Evolutionary conservation across 2,329 filamentous ascomycete species (phyloP).

Genomic region (Furcasterigmium sp.): DNA sequence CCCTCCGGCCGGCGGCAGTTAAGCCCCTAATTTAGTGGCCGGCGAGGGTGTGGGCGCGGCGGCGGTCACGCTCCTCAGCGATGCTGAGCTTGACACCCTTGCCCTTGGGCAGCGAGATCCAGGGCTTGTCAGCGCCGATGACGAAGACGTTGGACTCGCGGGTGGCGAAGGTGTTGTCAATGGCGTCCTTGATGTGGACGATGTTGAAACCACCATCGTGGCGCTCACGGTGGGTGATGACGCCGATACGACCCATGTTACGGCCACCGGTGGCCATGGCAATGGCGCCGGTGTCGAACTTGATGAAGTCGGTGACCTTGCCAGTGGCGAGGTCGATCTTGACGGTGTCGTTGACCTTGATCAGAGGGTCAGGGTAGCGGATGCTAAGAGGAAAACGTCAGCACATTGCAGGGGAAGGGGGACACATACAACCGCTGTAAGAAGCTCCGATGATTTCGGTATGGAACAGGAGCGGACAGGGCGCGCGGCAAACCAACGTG

Average conservation of each 20-base stretch:
- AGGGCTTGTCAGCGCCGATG: slow-evolving; percentile 97
- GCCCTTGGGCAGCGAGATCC: slow-evolving; percentile 99
- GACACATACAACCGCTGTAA: slow-evolving; percentile 51
- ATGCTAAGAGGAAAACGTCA: slow-evolving; percentile 61
- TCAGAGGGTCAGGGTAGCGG: slow-evolving; percentile 95
- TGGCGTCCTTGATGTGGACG: slow-evolving; percentile 99
- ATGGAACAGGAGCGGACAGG: neutral
- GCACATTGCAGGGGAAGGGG: slow-evolving; percentile 22
- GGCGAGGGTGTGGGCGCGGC: slow-evolving; percentile 61
- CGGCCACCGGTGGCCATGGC: slow-evolving; percentile 99
- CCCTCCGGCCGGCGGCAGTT: too few species aligned
- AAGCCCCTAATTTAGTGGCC: too few species aligned
- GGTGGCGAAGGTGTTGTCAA: slow-evolving; percentile 99
- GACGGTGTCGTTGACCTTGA: slow-evolving; percentile 99
- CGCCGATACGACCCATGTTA: slow-evolving; percentile 99
- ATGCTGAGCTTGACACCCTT: slow-evolving; percentile 99
- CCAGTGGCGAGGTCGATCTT: slow-evolving; percentile 92
- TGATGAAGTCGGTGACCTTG: slow-evolving; percentile 98
- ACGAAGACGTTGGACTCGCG: slow-evolving; percentile 99
- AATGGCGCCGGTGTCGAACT: slow-evolving; percentile 97
- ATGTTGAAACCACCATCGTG: slow-evolving; percentile 99
- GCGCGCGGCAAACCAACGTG: neutral
- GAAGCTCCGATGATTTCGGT: slow-evolving; percentile 25
- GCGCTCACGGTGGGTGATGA: slow-evolving; percentile 99
- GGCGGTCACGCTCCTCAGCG: slow-evolving; percentile 97